Evolutionary conservation across 495 filamentous ascomycete species (phyloP), one percentile per base, ranked within the genome.

Genomic region (Daldinia caldariorum): DNA sequence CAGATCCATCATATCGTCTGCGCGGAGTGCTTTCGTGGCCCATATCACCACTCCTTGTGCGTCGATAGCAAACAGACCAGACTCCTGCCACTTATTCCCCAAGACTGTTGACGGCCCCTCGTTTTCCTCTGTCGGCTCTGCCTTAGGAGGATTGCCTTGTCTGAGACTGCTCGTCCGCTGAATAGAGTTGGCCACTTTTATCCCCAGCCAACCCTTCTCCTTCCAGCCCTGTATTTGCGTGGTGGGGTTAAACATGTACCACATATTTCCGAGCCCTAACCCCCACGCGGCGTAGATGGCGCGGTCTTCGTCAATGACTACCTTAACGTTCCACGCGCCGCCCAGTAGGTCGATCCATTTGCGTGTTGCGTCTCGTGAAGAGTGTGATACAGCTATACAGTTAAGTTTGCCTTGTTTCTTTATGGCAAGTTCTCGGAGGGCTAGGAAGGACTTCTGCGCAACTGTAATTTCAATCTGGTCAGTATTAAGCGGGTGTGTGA

Each of bases 11-110:
- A 86, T 75, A 58, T 88, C 82, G 65, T 86, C 84, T 3, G 84
- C 84, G 39, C 79, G 77, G 54, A 68, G 53, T 39, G 83, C 81
- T 67, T 80, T 80, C 14, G 78, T 75, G 6, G 79, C 79, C 87
- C 86, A 89, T 20, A 79, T 78, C 12, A 89, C 79, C 6, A 80
- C 79, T 2, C 85, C 86, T 16, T 82, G 69, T 6, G 78, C 79
- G 78, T 89, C 85, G 0, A 89, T 80, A 2, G 84, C 85, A 76
- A 83, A 89, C 26, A 80, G 80, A 3, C 86, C 87, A 7, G 80
- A 75, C 57, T 82, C 85, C 77, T 89, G 86, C 87, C 87, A 89
- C 64, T 88, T 82, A 65, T 79, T 86, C n/a, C 87, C 88, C 78
- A 85, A 87, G 41, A 86, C 80, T 8, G 83, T 88, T 13, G 82